A percentile compares a stretch with the other conserved stretches of the same genome.
Evolutionary conservation across 2,329 filamentous ascomycete species (phyloP).

Genomic region (Colletotrichum salicis): DNA sequence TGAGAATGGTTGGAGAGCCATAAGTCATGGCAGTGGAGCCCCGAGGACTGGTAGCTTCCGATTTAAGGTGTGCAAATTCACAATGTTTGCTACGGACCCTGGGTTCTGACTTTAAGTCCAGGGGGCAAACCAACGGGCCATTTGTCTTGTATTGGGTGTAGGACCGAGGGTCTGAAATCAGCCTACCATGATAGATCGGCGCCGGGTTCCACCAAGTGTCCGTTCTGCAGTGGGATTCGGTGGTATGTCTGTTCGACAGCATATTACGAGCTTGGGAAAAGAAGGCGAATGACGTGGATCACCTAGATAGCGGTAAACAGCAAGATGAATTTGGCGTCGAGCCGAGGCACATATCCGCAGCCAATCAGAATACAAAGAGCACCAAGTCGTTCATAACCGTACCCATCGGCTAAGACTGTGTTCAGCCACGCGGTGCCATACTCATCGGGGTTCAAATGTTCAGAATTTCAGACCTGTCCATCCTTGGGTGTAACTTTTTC

Average conservation of each 20-base stretch:
- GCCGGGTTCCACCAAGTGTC: constrained; percentile 21
- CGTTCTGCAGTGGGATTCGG: constrained; percentile 10
- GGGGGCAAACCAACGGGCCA: not conserved
- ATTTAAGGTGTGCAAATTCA: constrained; percentile 1
- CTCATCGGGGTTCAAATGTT: not conserved
- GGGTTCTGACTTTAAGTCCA: not conserved
- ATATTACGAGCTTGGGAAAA: not conserved
- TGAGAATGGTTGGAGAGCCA: constrained; percentile 11
- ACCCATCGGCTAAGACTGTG: not conserved
- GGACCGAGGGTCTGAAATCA: constrained; percentile 8
- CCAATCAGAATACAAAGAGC: constrained; percentile 8
- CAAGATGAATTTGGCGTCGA: not conserved
- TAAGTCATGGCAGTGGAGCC: constrained; percentile 32
- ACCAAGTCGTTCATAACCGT: not conserved
- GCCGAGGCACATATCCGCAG: constrained; percentile 21
- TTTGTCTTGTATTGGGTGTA: constrained; percentile 7
- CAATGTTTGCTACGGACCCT: not conserved
- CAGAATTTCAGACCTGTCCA: not conserved
- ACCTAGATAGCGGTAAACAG: not conserved
- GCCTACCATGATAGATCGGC: constrained; percentile 20
- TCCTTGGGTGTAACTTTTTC: not conserved
- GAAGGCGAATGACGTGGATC: constrained; percentile 8
- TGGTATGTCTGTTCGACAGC: not conserved
- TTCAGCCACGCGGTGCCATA: not conserved
- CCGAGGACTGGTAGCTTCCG: constrained; percentile 2